Conservation (phyloP, 768 basidiomycete species). For the Lentinula aciculospora region DNA sequence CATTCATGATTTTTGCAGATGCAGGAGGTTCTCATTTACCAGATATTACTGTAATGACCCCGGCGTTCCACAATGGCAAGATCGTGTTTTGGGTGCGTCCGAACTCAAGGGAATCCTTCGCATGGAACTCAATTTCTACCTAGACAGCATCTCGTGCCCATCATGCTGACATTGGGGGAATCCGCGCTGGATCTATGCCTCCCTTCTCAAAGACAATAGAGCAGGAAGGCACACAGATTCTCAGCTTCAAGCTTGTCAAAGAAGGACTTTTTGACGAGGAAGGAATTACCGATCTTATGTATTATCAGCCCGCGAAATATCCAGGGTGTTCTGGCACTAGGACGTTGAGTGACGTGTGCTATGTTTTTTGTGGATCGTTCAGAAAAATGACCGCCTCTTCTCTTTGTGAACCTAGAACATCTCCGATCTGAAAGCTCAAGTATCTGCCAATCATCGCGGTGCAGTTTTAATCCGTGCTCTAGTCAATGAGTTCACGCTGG, state of each 20-base stretch:
- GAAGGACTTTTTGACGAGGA: slow-evolving; percentile 1
- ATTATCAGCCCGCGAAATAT: background rate
- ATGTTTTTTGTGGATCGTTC: background rate
- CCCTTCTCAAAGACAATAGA: background rate
- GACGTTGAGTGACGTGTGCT: background rate
- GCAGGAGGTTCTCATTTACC: slow-evolving; percentile 32
- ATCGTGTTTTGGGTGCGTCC: slow-evolving; percentile 3
- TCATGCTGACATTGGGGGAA: slow-evolving; percentile 18
- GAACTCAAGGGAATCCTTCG: background rate
- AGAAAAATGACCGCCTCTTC: background rate
- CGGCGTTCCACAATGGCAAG: slow-evolving; percentile 25
- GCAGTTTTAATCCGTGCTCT: background rate
- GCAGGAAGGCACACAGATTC: slow-evolving; percentile 5
- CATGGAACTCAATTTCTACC: background rate
- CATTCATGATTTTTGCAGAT: background rate
- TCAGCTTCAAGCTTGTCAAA: background rate
- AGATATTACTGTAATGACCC: slow-evolving; percentile 31
- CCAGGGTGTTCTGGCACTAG: background rate
- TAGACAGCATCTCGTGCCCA: slow-evolving; percentile 22
- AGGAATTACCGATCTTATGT: background rate
- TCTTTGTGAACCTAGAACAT: background rate
- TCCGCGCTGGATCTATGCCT: background rate
- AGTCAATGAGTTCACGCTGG: background rate
- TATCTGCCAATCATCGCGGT: slow-evolving; percentile 1
- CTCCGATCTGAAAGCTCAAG: slow-evolving; percentile 6